These are phyloP conservation scores for Xanthoparmelia taractica DNA, from an alignment of 495 filamentous ascomycete genomes.

Conservation along the genomic window DNA sequence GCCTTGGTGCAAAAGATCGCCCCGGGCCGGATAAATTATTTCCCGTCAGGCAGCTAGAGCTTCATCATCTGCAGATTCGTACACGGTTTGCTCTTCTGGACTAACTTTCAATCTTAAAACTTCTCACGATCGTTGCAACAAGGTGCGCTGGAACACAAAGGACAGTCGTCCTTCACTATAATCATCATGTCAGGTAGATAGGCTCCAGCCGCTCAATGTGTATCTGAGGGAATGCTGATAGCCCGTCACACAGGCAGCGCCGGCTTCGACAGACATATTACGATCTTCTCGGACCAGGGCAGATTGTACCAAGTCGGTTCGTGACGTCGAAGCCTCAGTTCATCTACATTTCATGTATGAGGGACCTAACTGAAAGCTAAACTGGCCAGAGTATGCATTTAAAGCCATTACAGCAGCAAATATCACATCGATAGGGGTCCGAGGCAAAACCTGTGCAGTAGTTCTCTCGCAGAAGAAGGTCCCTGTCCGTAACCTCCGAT, in stretches of 20 bases:
- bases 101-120: background rate
- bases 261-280: slow-evolving; percentile 96
- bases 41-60: slow-evolving; percentile 7
- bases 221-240: slow-evolving; percentile 1
- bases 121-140: background rate
- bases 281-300: slow-evolving; percentile 98
- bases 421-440: slow-evolving; percentile 92
- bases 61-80: slow-evolving; percentile 6
- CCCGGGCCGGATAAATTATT: slow-evolving; percentile 9
- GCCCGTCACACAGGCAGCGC: slow-evolving; percentile 63
- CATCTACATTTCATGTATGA: background rate
- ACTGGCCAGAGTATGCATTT: slow-evolving; percentile 91
- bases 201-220: background rate
- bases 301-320: slow-evolving; percentile 98
- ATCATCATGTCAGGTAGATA: slow-evolving; percentile 16
- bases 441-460: slow-evolving; percentile 94
- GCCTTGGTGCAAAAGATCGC: too few species aligned
- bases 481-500: slow-evolving; percentile 58
- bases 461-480: slow-evolving; percentile 99
- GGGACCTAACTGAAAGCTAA: background rate
- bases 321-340: slow-evolving; percentile 32
- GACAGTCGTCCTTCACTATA: background rate
- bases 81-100: background rate
- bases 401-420: slow-evolving; percentile 99
- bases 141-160: background rate